Base-by-base conservation (phyloP, 345 rosid species). In the Salix dunnii region DNA sequence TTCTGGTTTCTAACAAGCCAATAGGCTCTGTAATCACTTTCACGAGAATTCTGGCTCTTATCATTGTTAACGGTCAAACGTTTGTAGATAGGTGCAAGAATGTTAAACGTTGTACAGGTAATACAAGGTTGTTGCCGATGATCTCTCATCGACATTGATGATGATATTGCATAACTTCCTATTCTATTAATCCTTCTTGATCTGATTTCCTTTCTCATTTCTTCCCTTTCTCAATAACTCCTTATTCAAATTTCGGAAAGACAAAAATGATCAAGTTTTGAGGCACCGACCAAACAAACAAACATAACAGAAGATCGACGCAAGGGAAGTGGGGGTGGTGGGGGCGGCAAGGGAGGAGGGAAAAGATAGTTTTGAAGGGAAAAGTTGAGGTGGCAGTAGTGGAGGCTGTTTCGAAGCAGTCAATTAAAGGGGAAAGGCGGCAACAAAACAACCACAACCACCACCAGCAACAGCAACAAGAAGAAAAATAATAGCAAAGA, bases 61-160 rank as follows among this genome's bases (percentile, higher is more conserved):
- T n/a, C 27, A 21, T 62, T 62, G 23, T 27, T 51, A 58, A 67
- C 13, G 14, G 31, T 66, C 80, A 92, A 86, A 72, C 95, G 97
- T 76, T 91, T 91, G 81, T 92, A 94, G 76, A 94, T 92, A 13
- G 98, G 98, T 62, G 97, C 97, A 20, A 92, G 91, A 82, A 92
- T 90, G 79, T 91, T 91, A 83, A 91, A 92, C 73, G 97, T 91
- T 67, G 97, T 92, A 76, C 95, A 92, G 6, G 94, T 88, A 68
- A 92, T 89, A 84, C 92, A 90, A 13, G 97, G 97, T 31, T 87
- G 95, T 48, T 87, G 90, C 38, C 84, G 89, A 55, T 90, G 87
- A 71, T 88, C 93, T 67, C 82, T 87, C 68, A 89, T 83, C 35
- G 96, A 60, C 82, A 79, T 63, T 51, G 79, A 90, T 9, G 98